Evolutionary conservation across 306 rosid genomes (phyloP), one percentile per base, ranked within the genome.

Genomic region (Vigna hirtella): DNA sequence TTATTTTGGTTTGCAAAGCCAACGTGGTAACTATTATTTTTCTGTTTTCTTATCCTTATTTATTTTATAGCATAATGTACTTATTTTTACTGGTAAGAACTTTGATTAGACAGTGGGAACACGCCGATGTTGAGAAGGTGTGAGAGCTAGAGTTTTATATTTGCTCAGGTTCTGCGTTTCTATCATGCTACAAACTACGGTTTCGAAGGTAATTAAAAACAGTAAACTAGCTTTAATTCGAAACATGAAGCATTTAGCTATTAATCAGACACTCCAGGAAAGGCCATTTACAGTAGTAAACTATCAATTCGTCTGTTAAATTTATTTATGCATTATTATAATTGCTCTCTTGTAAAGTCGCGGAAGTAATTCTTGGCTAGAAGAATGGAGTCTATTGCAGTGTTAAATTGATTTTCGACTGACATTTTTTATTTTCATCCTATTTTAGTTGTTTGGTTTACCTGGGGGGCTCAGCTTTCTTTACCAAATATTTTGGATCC

Each of bases 1-100:
- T 71, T 66, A 15, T 66, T 77, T 81, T 72, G 16, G 70, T 77
- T 73, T 67, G 22, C 56, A 8, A 78, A 36, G 28, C 50, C 50
- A 24, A 16, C 43, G 38, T 78, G 72, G 76, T 57, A 6, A 42
- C 77, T 64, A 55, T 56, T 42, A 56, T 6, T 48, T 70, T 63
- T 70, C 65, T 17, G 1, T 13, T 32, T 59, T 69, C 65, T 62
- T 17, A 5, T 52, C 57, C 62, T 67, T 30, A 40, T 78, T 52
- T 48, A 47, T 16, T 7, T 32, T 43, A 56, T 67, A 34, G 38
- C 13, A 32, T 49, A n/a, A 57, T 74, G 77, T 67, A 57, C 36
- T 57, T 63, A 56, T 52, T 61, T 70, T 53, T 9, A 70, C 14
- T 5, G 14, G 8, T 4, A 43, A 42, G 55, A 26, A 71, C 49